These are phyloP conservation scores for Thielaviopsis populi DNA, from an alignment of 2,329 filamentous ascomycete genomes.

Conservation along the genomic window DNA sequence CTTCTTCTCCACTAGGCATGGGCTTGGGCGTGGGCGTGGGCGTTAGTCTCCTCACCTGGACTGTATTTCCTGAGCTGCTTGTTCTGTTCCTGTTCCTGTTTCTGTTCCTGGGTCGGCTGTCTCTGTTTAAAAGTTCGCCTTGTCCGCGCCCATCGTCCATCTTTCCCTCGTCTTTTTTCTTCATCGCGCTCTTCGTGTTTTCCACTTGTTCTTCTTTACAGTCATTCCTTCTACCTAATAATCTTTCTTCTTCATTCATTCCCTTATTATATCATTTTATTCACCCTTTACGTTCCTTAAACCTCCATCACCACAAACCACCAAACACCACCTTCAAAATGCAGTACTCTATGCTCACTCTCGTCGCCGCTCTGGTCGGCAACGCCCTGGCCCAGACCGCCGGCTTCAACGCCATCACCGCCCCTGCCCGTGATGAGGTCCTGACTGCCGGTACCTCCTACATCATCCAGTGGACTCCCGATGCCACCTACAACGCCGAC, in stretches of 20 bases:
- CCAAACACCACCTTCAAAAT: constrained; percentile 30
- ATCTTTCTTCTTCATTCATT: constrained; percentile 1
- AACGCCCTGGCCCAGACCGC: constrained; percentile 37
- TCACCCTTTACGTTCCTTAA: background rate
- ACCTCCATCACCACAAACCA: constrained; percentile 17
- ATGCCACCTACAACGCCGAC: constrained; percentile 28
- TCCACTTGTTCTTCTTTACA: constrained; percentile 7
- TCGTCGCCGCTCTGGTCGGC: constrained; percentile 33
- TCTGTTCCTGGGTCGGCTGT: background rate
- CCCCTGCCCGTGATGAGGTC: constrained; percentile 30
- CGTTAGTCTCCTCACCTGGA: background rate
- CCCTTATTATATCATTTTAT: constrained; percentile 5
- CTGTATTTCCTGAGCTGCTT: background rate
- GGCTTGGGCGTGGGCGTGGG: background rate
- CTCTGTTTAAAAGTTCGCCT: constrained; percentile 14
- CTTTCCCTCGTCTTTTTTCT: constrained; percentile 11
- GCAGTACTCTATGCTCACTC: constrained; percentile 33
- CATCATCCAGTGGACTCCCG: constrained; percentile 35
- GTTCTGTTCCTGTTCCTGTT: background rate
- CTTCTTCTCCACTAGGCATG: background rate
- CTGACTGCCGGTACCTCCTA: constrained; percentile 35
- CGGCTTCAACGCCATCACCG: constrained; percentile 41
- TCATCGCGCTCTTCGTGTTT: constrained; percentile 13
- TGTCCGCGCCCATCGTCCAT: constrained; percentile 6
- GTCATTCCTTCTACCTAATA: constrained; percentile 13